Conservation (phyloP, 495 filamentous ascomycete genomes). For the Entonaema liquescens region DNA sequence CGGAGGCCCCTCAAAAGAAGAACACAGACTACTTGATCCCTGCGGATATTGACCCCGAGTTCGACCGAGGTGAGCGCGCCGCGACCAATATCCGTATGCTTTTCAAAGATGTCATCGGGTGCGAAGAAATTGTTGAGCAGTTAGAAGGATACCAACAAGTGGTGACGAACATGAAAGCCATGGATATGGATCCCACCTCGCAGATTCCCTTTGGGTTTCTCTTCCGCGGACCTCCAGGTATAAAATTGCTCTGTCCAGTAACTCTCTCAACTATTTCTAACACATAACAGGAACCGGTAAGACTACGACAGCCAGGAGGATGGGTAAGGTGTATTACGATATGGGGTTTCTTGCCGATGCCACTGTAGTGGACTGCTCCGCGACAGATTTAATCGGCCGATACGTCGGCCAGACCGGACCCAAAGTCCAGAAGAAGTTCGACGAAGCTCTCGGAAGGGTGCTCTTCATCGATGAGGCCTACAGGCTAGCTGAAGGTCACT, state of each 20-base stretch:
- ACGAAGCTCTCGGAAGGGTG: conserved; percentile 68
- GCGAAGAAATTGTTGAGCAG: conserved; percentile 66
- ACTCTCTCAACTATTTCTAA: conserved; percentile 49
- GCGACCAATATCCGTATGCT: conserved; percentile 63
- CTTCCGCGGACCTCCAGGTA: conserved; percentile 54
- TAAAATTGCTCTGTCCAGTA: not conserved
- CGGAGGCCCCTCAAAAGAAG: conserved; percentile 27
- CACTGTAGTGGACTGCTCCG: conserved; percentile 68
- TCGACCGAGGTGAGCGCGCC: conserved; percentile 61
- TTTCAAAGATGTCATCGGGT: conserved; percentile 73
- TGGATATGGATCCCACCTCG: conserved; percentile 66
- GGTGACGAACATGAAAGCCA: conserved; percentile 60
- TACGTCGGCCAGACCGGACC: conserved; percentile 71
- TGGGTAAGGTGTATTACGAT: conserved; percentile 79
- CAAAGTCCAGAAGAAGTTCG: conserved; percentile 66
- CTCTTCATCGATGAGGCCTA: conserved; percentile 77
- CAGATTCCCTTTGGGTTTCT: conserved; percentile 55
- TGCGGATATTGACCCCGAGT: conserved; percentile 74
- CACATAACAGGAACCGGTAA: conserved; percentile 69
- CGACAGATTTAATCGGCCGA: conserved; percentile 68
- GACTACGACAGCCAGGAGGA: conserved; percentile 73
- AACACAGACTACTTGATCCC: conserved; percentile 62
- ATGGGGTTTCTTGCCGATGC: conserved; percentile 67
- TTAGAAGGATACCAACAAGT: conserved; percentile 68
- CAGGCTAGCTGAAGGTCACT: conserved; percentile 64